Conservation (phyloP, 768 basidiomycete genomes). For the Mycena filopes region DNA sequence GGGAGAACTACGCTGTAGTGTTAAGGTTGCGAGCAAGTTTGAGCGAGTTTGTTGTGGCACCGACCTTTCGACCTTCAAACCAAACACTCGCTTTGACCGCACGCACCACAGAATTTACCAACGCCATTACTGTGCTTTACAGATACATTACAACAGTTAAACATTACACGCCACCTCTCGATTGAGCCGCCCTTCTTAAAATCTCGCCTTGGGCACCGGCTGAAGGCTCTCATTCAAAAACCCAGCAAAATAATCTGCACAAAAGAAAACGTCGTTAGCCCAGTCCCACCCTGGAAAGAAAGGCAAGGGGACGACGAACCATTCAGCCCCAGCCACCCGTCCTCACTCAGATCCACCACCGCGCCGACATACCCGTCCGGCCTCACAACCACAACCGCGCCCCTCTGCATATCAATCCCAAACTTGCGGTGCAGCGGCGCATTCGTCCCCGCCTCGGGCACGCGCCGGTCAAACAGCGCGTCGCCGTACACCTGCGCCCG, state of each 20-base stretch:
- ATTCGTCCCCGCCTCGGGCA: conserved; percentile 28
- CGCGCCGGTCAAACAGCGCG: conserved; percentile 29
- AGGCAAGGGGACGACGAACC: conserved; percentile 1
- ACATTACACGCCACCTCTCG: not conserved
- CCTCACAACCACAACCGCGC: conserved; percentile 42
- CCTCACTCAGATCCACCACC: conserved; percentile 39
- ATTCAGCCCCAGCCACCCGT: conserved; percentile 32
- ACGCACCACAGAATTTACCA: not conserved
- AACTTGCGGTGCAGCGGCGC: conserved; percentile 32
- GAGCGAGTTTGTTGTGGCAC: not conserved
- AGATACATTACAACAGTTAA: conserved; percentile 12
- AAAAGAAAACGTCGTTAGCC: not conserved
- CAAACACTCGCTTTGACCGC: conserved; percentile 22
- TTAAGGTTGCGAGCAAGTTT: too few species aligned
- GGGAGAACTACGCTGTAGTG: too few species aligned
- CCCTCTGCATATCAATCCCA: conserved; percentile 32
- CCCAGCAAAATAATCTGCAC: conserved; percentile 32
- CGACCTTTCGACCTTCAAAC: not conserved
- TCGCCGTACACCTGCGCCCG: conserved; percentile 34
- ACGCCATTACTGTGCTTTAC: not conserved
- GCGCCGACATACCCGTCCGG: conserved; percentile 45
- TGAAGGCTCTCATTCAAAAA: conserved; percentile 15
- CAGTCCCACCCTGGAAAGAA: too few species aligned
- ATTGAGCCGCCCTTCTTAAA: not conserved
- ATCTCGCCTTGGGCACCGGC: conserved; percentile 3